Evolutionary conservation across 306 rosid species (phyloP).

Genomic region (Lathyrus tuberosus): DNA sequence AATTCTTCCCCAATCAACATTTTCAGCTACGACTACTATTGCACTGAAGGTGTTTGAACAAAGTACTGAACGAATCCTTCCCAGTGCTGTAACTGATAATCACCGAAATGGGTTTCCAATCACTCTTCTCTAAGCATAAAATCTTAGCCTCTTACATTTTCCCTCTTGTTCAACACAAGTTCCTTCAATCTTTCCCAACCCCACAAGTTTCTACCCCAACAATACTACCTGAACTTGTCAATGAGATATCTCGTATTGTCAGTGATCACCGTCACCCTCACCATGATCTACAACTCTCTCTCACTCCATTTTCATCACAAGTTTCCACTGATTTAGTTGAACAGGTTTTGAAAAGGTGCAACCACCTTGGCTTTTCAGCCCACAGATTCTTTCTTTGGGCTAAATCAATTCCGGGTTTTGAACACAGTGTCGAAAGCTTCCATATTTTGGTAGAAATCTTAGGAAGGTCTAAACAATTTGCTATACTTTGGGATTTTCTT

Average conservation of each 20-base stretch:
- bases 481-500: conserved; percentile 88
- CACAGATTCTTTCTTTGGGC: conserved; percentile 97
- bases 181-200: conserved; percentile 37
- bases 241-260: conserved; percentile 77
- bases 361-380: conserved; percentile 72
- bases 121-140: conserved; percentile 43
- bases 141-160: conserved; percentile 36
- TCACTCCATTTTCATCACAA: conserved; percentile 58
- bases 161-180: conserved; percentile 39
- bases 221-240: conserved; percentile 59
- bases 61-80: neutral
- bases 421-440: conserved; percentile 65
- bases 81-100: neutral
- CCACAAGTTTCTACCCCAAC: conserved; percentile 31
- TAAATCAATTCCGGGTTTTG: conserved; percentile 65
- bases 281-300: conserved; percentile 71
- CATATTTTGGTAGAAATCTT: conserved; percentile 74
- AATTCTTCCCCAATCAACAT: neutral
- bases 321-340: conserved; percentile 70
- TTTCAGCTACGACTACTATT: neutral
- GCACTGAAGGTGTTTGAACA: conserved; percentile 2
- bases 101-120: conserved; percentile 48
- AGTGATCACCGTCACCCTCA: conserved; percentile 81
- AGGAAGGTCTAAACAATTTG: conserved; percentile 74
- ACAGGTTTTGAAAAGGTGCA: conserved; percentile 86